Evolutionary conservation across 2,329 filamentous ascomycete genomes (phyloP).

Genomic region (Aureobasidium vineae): DNA sequence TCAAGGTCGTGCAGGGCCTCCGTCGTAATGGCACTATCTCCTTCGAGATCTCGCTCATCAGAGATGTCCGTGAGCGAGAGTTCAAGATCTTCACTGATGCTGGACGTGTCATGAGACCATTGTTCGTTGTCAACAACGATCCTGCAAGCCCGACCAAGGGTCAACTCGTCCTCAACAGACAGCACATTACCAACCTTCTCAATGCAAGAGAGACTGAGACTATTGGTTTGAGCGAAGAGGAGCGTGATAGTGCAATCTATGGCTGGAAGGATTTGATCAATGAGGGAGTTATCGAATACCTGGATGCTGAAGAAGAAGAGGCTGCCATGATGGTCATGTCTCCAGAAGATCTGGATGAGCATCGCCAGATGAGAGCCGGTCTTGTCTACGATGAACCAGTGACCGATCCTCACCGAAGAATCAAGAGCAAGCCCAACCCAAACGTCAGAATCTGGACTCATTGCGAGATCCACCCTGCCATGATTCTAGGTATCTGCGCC

Average conservation of each 20-base stretch:
- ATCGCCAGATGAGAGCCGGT: constrained; percentile 42
- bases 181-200: constrained; percentile 75
- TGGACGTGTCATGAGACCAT: constrained; percentile 86
- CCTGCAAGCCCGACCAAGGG: constrained; percentile 70
- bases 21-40: constrained; percentile 75
- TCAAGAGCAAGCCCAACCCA: constrained; percentile 84
- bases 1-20: constrained; percentile 50
- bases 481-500: constrained; percentile 97
- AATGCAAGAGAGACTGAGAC: constrained; percentile 64
- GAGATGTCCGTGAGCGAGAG: constrained; percentile 94
- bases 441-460: constrained; percentile 93
- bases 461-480: constrained; percentile 98
- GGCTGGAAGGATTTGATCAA: constrained; percentile 87
- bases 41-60: constrained; percentile 88
- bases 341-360: constrained; percentile 81
- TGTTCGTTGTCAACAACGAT: constrained; percentile 92
- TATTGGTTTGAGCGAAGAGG: constrained; percentile 58
- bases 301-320: constrained; percentile 98
- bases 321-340: constrained; percentile 99
- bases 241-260: constrained; percentile 62
- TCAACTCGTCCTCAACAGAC: constrained; percentile 76
- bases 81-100: constrained; percentile 99
- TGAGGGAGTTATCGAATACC: constrained; percentile 86
- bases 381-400: constrained; percentile 56
- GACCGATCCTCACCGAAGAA: constrained; percentile 74